Conservation (phyloP, 1,139 yeast species). For the Yamadazyma songkhlaensis region DNA sequence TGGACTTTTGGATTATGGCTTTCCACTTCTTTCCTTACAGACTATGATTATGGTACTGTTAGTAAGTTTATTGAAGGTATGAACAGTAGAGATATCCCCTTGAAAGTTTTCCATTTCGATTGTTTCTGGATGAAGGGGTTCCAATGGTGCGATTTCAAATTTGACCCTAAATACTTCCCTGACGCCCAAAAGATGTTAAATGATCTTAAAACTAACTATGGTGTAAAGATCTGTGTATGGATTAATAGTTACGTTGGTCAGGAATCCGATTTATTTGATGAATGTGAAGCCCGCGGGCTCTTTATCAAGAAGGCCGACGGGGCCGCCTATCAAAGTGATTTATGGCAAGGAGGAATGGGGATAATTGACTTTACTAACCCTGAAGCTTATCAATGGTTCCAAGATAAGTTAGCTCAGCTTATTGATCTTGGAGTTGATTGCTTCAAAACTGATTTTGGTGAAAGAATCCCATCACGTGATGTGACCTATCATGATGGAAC, state of each 20-base stretch:
- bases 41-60: slow-evolving; percentile 30
- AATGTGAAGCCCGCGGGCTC: slow-evolving; percentile 25
- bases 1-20: slow-evolving; percentile 38
- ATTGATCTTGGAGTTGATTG: slow-evolving; percentile 32
- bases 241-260: slow-evolving; percentile 36
- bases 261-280: slow-evolving; percentile 27
- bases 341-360: slow-evolving; percentile 40
- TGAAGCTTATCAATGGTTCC: slow-evolving; percentile 29
- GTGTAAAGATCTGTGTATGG: slow-evolving; percentile 31
- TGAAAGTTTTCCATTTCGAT: slow-evolving; percentile 31
- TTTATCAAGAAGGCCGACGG: slow-evolving; percentile 22
- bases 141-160: slow-evolving; percentile 34
- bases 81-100: slow-evolving; percentile 29
- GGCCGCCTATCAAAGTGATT: slow-evolving; percentile 29
- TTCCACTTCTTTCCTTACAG: slow-evolving; percentile 27
- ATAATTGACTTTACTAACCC: slow-evolving; percentile 37
- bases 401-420: slow-evolving; percentile 19
- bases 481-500: slow-evolving; percentile 23
- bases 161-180: slow-evolving; percentile 25
- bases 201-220: slow-evolving; percentile 24
- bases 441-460: slow-evolving; percentile 38
- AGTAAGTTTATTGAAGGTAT: slow-evolving; percentile 28
- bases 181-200: slow-evolving; percentile 25
- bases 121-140: slow-evolving; percentile 39
- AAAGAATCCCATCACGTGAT: slow-evolving; percentile 28